Conservation (phyloP, 78 protist genomes). For the Salpingoeca rosetta region DNA sequence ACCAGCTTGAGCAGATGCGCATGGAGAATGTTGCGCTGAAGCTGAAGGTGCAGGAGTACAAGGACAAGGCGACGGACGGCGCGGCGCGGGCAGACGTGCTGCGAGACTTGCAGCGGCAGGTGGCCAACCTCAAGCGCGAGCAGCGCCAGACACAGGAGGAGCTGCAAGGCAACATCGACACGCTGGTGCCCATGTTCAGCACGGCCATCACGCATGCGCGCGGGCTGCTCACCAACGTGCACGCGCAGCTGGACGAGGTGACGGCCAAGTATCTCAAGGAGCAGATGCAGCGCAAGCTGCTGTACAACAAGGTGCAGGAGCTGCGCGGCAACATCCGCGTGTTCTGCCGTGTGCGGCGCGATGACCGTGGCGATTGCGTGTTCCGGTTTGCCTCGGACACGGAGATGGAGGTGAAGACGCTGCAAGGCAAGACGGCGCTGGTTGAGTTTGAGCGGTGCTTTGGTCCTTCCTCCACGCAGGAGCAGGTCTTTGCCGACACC, state of each 20-base stretch:
- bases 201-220: background rate
- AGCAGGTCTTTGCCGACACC: conserved; percentile 21
- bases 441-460: conserved; percentile 18
- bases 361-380: background rate
- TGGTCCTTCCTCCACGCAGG: conserved; percentile 15
- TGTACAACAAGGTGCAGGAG: conserved; percentile 28
- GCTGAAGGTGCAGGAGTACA: background rate
- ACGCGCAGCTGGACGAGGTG: background rate
- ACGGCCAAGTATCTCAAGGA: conserved; percentile 1
- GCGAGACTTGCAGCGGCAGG: too few species aligned
- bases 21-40: background rate
- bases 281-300: background rate
- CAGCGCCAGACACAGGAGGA: background rate
- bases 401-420: background rate
- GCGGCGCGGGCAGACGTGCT: too few species aligned
- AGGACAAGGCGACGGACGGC: background rate
- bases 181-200: background rate
- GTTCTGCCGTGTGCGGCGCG: conserved; percentile 58
- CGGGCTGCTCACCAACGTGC: background rate
- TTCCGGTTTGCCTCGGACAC: background rate
- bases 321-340: conserved; percentile 72
- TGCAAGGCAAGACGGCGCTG: background rate
- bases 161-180: background rate
- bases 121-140: background rate
- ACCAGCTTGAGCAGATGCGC: background rate